Evolutionary conservation across 257 asterid genomes (phyloP), one percentile per base, ranked within the genome.

Genomic region (Solanum chmielewskii): DNA sequence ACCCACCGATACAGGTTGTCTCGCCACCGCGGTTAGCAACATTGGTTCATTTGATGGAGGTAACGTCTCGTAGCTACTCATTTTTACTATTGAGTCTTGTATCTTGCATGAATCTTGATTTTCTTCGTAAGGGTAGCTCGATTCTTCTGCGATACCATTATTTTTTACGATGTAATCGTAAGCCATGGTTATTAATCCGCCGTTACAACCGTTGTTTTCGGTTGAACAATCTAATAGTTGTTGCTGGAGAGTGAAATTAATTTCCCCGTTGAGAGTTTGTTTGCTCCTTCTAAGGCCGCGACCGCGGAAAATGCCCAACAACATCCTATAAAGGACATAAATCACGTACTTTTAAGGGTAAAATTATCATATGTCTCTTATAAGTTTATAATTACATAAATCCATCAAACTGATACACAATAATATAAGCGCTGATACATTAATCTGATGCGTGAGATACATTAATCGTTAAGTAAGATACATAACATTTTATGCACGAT

Each of bases 281-380:
- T 35, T 27, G 85, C 85, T 35, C 87, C 87, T 87, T 87, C 89
- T 27, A 52, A 37, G 33, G 89, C 87, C 5, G 85, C 89, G 1
- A 84, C 10, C 31, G 87, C 70, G 2, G 89, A 59, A 74, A 87
- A 84, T 42, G 87, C 89, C 87, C 87, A 84, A 7, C 89, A 83
- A 87, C 89, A 70, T 45, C 87, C 87, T 84, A 31, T 37, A 37
- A 37, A 5, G 39, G 39, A 37, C 39, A 37, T 0, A 5, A 37
- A 37, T 37, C 39, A 6, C 7, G 6, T 37, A 37, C 39, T 37
- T 37, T 37, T 37, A 37, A 37, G 39, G 39, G 1, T 37, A 37
- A 37, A 35, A 5, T 35, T 35, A 35, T 4, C 7, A 35, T 35
- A 5, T 35, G 39, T 35, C 7, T 1, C 7, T 37, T 37, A 37